A percentile compares a stretch with the other conserved stretches of the same genome.
These are phyloP conservation scores for Aureococcus anophagefferens DNA, from an alignment of 108 stramenopile genomes.

Conservation along the genomic window DNA sequence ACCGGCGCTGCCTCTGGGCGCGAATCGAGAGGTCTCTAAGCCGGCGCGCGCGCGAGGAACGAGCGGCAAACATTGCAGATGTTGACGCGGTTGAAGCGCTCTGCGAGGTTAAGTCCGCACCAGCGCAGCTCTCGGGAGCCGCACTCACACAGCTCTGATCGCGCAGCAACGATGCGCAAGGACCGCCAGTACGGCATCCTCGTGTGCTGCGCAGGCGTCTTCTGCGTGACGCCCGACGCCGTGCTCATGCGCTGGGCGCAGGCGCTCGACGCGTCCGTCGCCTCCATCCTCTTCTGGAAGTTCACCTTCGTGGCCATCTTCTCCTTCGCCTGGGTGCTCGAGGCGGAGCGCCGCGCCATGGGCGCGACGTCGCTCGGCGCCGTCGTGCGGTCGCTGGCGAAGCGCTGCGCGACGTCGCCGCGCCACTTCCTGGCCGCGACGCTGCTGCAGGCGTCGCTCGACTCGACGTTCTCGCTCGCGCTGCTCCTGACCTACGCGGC, in stretches of 20 bases:
- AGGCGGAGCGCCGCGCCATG: not conserved
- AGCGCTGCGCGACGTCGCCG: not conserved
- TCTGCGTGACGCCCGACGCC: constrained; percentile 17
- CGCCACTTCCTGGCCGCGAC: constrained; percentile 1
- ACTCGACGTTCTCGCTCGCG: constrained; percentile 9
- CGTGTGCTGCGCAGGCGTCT: constrained; percentile 7
- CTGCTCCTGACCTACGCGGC: constrained; percentile 17
- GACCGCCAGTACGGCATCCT: not conserved
- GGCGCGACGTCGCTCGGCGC: constrained; percentile 9
- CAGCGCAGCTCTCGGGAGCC: no score
- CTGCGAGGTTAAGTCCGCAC: no score
- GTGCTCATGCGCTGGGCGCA: constrained; percentile 5
- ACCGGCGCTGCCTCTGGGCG: no score
- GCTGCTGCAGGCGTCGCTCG: constrained; percentile 1
- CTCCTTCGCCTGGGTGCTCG: not conserved
- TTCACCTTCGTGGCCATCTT: not conserved
- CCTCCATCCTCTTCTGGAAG: constrained; percentile 23
- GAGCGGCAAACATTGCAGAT: no score
- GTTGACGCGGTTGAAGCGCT: no score
- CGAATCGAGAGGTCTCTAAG: no score
- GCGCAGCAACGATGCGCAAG: no score
- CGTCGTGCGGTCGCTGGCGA: not conserved
- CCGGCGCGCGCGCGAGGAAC: no score
- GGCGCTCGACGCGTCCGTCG: not conserved
- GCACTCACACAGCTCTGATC: no score